Percentiles rank a stretch among this genome's conserved stretches.
phyloP scores from a whole-genome alignment of 371 early-diverging fungal genomes.

The Lichtheimia ramosa region DNA sequence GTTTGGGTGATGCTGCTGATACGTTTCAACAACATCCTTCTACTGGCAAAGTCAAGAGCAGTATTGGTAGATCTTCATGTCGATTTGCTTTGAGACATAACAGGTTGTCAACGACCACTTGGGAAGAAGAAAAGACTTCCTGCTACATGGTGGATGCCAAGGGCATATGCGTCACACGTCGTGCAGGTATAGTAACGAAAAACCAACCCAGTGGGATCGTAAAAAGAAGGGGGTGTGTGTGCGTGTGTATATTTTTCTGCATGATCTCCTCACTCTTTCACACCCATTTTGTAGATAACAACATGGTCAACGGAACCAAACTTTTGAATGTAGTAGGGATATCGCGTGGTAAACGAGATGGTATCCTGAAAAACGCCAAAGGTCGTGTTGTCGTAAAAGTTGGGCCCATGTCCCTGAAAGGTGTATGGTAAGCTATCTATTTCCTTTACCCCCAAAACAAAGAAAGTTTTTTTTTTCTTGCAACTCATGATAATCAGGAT shows the following conservation, averaged over 20 bases:
- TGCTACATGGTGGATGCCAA: conserved; percentile 80
- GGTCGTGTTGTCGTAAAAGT: conserved; percentile 83
- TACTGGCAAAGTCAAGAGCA: too few relatives aligned
- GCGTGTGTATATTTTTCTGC: too few relatives aligned
- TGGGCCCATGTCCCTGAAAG: conserved; percentile 87
- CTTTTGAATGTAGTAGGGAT: conserved; percentile 84
- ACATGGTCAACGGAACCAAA: conserved; percentile 87
- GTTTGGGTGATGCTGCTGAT: too few relatives aligned
- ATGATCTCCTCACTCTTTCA: too few relatives aligned
- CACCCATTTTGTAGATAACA: conserved; percentile 53
- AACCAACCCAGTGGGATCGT: neutral
- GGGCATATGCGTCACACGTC: conserved; percentile 77
- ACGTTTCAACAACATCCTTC: too few relatives aligned
- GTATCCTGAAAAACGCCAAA: conserved; percentile 83
- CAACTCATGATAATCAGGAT: conserved; percentile 56
- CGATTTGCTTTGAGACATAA: neutral
- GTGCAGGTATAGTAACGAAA: neutral
- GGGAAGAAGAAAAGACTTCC: conserved; percentile 81
- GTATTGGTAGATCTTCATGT: too few relatives aligned
- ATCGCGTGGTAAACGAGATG: conserved; percentile 87
- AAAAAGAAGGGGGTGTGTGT: too few relatives aligned
- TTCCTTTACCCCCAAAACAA: too few relatives aligned
- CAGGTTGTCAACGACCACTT: conserved; percentile 70
- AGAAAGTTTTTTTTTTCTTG: too few relatives aligned
- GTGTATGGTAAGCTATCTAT: conserved; percentile 68